phyloP scores from a whole-genome alignment of 345 rosid genomes.

The Citropsis articulata region DNA sequence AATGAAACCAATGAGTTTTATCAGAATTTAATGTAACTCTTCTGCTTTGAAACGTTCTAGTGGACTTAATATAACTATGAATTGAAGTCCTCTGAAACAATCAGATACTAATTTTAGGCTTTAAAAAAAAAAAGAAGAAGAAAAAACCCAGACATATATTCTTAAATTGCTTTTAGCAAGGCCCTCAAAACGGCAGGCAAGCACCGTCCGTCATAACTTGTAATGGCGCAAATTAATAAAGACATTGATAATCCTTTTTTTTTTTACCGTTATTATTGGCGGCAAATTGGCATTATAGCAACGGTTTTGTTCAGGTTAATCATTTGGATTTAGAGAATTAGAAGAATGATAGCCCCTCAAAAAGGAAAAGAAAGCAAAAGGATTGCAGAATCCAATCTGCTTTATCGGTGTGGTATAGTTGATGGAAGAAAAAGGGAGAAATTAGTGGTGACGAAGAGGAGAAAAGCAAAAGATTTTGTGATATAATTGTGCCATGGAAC shows the following conservation, averaged over 20 bases:
- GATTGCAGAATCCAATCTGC: conserved; percentile 9
- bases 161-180: neutral
- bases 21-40: neutral
- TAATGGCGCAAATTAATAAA: neutral
- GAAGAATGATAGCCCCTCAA: conserved; percentile 2
- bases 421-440: neutral
- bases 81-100: no score
- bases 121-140: no score
- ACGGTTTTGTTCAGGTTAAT: neutral
- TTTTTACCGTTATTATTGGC: neutral
- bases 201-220: neutral
- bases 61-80: no score
- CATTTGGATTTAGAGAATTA: neutral
- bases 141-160: no score
- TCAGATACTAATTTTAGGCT: no score
- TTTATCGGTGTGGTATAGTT: neutral
- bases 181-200: neutral
- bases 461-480: neutral
- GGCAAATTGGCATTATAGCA: neutral
- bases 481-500: neutral
- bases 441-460: neutral
- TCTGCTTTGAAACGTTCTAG: neutral
- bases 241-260: neutral
- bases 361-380: conserved; percentile 2
- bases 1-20: neutral